phyloP scores from a whole-genome alignment of 495 filamentous ascomycete species.

The Daldinia decipiens region DNA sequence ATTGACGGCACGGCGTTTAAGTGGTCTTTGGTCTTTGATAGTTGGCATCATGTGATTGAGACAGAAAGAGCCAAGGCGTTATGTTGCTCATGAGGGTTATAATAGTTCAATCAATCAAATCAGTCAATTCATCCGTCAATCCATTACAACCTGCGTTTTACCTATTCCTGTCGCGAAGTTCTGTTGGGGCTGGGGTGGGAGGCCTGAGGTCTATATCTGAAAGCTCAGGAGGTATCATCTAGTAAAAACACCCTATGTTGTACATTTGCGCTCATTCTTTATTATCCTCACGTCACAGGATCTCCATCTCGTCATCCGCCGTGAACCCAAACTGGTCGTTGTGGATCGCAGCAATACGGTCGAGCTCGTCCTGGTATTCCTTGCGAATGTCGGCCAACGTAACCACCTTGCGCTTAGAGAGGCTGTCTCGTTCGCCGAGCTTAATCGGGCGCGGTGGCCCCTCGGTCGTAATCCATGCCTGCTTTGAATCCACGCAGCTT shows the following conservation, averaged over 20 bases:
- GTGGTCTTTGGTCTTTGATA: conserved; percentile 33
- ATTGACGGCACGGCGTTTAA: conserved; percentile 47
- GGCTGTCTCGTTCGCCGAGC: conserved; percentile 27
- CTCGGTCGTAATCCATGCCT: conserved; percentile 74
- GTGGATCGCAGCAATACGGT: conserved; percentile 72
- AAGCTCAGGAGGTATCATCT: conserved; percentile 48
- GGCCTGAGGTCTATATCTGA: conserved; percentile 23
- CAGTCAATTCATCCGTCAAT: conserved; percentile 7
- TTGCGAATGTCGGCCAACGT: conserved; percentile 84
- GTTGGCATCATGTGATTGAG: conserved; percentile 33
- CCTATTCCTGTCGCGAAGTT: conserved; percentile 8
- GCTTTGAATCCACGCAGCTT: conserved; percentile 79
- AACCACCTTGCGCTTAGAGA: conserved; percentile 68
- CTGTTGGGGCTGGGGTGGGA: not conserved
- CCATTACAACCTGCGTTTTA: conserved; percentile 27
- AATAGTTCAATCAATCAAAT: conserved; percentile 18
- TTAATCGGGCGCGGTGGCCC: conserved; percentile 40
- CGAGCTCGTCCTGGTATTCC: conserved; percentile 87
- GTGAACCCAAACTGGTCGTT: conserved; percentile 67
- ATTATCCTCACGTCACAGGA: conserved; percentile 44
- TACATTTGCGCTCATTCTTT: conserved; percentile 38
- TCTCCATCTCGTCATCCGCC: conserved; percentile 59
- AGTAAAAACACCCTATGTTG: conserved; percentile 38
- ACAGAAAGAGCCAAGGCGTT: conserved; percentile 41
- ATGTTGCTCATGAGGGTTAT: conserved; percentile 18